These are phyloP conservation scores for Ciborinia camelliae DNA, from an alignment of 2,329 filamentous ascomycete genomes.

Conservation along the genomic window DNA sequence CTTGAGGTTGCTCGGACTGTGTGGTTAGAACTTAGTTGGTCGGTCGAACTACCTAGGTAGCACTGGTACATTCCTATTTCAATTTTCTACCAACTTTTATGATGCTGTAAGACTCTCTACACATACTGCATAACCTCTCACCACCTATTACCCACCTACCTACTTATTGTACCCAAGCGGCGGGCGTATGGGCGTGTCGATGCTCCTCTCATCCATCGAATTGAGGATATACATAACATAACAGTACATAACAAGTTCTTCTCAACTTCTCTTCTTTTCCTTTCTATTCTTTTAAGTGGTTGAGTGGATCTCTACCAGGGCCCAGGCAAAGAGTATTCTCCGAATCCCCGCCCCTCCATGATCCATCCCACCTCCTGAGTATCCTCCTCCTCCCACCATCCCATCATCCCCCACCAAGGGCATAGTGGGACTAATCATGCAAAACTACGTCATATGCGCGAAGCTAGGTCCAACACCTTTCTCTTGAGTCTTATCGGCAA, in stretches of 20 bases:
- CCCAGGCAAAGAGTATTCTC: neutral
- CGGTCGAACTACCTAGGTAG: too few species aligned
- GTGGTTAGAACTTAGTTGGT: neutral
- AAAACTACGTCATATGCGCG: conserved; percentile 1
- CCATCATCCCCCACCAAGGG: neutral
- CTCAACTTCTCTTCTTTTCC: too few species aligned
- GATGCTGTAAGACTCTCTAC: neutral
- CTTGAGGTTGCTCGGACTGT: neutral
- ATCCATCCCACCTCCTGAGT: neutral
- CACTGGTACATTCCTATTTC: too few species aligned
- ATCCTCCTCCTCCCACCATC: neutral
- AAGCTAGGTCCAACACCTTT: neutral
- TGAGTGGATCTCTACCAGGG: neutral
- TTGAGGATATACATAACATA: neutral
- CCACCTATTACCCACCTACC: too few species aligned
- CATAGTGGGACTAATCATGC: neutral
- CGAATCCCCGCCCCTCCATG: neutral
- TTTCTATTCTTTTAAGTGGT: conserved; percentile 6
- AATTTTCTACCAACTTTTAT: too few species aligned
- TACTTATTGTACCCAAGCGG: neutral
- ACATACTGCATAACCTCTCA: too few species aligned
- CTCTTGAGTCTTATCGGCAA: conserved; percentile 5
- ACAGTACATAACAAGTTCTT: too few species aligned
- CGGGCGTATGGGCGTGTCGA: neutral
- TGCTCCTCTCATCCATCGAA: neutral